phyloP scores from a whole-genome alignment of 176 grass and related monocot genomes.

The Hyparrhenia diplandra region DNA sequence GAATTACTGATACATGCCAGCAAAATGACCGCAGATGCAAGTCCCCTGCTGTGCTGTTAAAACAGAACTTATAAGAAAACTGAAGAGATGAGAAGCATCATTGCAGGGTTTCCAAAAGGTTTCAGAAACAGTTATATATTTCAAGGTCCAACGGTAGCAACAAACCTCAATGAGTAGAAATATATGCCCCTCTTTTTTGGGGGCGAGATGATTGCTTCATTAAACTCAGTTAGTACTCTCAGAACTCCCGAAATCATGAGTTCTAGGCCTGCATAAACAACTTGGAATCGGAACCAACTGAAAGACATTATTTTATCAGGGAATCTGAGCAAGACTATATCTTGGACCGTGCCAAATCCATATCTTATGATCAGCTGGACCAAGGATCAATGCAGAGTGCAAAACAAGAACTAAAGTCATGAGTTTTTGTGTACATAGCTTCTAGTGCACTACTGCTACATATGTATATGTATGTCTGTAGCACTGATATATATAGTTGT shows the following conservation, averaged over 20 bases:
- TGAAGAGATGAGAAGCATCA: slow-evolving; percentile 17
- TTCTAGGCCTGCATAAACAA: slow-evolving; percentile 19
- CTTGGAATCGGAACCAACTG: slow-evolving; percentile 24
- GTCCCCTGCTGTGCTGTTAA: background rate
- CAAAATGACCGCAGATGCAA: background rate
- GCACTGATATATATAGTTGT: slow-evolving; percentile 1
- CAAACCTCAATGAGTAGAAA: slow-evolving; percentile 25
- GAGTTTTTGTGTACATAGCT: background rate
- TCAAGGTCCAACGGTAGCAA: slow-evolving; percentile 8
- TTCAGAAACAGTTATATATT: slow-evolving; percentile 13
- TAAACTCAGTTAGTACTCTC: slow-evolving; percentile 20
- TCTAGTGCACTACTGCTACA: background rate
- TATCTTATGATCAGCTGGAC: slow-evolving; percentile 13
- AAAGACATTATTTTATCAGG: slow-evolving; percentile 3
- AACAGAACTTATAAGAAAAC: background rate
- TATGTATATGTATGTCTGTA: background rate
- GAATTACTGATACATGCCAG: background rate
- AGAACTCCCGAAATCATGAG: slow-evolving; percentile 35
- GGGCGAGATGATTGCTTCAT: slow-evolving; percentile 39
- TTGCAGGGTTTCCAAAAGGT: slow-evolving; percentile 22
- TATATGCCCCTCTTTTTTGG: slow-evolving; percentile 44
- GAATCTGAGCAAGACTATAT: slow-evolving; percentile 16
- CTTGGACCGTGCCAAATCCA: slow-evolving; percentile 10
- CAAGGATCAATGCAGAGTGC: slow-evolving; percentile 26
- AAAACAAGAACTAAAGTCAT: slow-evolving; percentile 7